These are phyloP conservation scores for Phaeoacremonium minimum DNA, from an alignment of 2,329 filamentous ascomycete genomes.

Conservation along the genomic window DNA sequence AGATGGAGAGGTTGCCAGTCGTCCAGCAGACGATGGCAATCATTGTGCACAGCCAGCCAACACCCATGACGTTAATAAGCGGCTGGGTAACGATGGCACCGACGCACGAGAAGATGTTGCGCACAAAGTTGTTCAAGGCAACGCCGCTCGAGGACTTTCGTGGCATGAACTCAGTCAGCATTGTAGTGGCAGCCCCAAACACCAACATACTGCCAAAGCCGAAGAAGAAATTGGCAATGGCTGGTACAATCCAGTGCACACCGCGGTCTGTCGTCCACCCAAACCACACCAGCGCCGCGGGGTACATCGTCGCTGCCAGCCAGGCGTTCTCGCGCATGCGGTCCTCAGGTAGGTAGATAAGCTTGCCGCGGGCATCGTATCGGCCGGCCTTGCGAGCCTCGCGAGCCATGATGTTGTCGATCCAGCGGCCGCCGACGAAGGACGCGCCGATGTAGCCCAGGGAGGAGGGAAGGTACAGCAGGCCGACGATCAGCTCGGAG, in stretches of 20 bases:
- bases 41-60: conserved; percentile 71
- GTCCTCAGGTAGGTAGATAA: conserved; percentile 72
- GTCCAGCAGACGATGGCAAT: conserved; percentile 49
- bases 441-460: conserved; percentile 69
- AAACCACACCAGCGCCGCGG: conserved; percentile 64
- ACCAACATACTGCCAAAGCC: conserved; percentile 76
- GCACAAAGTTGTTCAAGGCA: conserved; percentile 75
- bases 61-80: conserved; percentile 65
- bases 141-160: conserved; percentile 66
- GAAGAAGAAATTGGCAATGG: conserved; percentile 68
- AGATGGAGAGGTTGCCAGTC: conserved; percentile 54
- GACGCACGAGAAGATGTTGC: conserved; percentile 74
- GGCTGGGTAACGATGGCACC: conserved; percentile 67
- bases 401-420: conserved; percentile 74
- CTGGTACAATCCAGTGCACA: conserved; percentile 34
- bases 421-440: conserved; percentile 70
- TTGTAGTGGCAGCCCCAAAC: conserved; percentile 69
- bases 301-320: conserved; percentile 66
- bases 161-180: conserved; percentile 83
- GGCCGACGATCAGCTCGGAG: conserved; percentile 62
- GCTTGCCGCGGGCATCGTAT: conserved; percentile 61
- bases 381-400: conserved; percentile 67
- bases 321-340: conserved; percentile 80
- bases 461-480: conserved; percentile 73
- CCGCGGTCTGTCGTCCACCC: conserved; percentile 64